Conservation (phyloP, 805 yeast species). For the Priceomyces melissophilus region DNA sequence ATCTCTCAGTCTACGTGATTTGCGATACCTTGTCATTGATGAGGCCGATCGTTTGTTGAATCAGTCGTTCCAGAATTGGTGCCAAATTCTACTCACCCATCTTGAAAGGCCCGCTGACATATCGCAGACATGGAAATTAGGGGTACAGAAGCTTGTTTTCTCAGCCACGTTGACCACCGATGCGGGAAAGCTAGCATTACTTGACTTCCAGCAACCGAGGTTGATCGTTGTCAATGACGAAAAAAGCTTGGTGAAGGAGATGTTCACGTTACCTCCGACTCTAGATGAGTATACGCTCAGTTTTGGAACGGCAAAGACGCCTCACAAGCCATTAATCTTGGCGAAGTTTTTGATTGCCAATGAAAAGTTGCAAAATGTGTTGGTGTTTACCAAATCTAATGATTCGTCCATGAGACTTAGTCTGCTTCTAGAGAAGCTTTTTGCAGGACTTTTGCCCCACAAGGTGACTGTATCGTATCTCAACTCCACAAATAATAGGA, state of each 20-base stretch:
- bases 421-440: constrained; percentile 50
- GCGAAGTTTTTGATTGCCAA: constrained; percentile 46
- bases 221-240: constrained; percentile 68
- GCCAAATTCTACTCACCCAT: constrained; percentile 48
- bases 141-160: constrained; percentile 66
- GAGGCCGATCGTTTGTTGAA: constrained; percentile 81
- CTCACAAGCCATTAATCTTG: constrained; percentile 73
- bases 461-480: constrained; percentile 38
- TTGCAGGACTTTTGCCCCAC: constrained; percentile 16
- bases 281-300: constrained; percentile 45
- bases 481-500: constrained; percentile 55
- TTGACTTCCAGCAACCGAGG: constrained; percentile 69
- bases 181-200: constrained; percentile 75
- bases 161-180: constrained; percentile 94
- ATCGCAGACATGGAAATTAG: constrained; percentile 31
- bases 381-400: constrained; percentile 72
- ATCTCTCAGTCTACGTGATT: constrained; percentile 45
- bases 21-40: constrained; percentile 68
- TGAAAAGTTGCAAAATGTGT: constrained; percentile 38
- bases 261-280: constrained; percentile 58
- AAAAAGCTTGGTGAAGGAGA: constrained; percentile 44
- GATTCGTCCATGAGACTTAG: constrained; percentile 84
- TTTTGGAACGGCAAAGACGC: constrained; percentile 33
- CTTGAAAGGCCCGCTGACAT: constrained; percentile 23
- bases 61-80: constrained; percentile 94